These are phyloP conservation scores for Ambrosiella beaveri DNA, from an alignment of 2,329 filamentous ascomycete species.

Conservation along the genomic window DNA sequence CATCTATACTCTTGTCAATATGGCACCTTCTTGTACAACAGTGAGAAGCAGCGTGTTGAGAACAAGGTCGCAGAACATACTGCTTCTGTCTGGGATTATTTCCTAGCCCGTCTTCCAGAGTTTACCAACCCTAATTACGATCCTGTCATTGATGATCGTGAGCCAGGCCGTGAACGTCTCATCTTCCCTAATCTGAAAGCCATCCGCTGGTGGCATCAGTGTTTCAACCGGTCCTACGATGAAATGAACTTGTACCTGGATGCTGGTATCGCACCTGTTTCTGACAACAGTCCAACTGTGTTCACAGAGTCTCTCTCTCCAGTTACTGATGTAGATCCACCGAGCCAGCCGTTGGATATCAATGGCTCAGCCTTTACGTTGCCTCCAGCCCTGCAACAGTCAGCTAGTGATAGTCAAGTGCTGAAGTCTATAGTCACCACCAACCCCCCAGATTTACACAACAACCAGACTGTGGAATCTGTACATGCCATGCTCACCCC, in stretches of 20 bases:
- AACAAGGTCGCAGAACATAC: slow-evolving; percentile 52
- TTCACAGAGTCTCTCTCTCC: background rate
- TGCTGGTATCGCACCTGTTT: slow-evolving; percentile 16
- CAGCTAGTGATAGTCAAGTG: slow-evolving; percentile 16
- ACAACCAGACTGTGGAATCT: slow-evolving; percentile 28
- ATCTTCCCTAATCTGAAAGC: slow-evolving; percentile 63
- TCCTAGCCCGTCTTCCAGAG: slow-evolving; percentile 60
- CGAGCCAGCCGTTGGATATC: background rate
- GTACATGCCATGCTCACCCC: slow-evolving; percentile 35
- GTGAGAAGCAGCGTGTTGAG: slow-evolving; percentile 70
- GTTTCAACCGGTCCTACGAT: slow-evolving; percentile 69
- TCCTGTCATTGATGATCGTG: slow-evolving; percentile 54
- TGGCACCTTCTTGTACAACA: slow-evolving; percentile 91
- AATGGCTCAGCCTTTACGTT: slow-evolving; percentile 12
- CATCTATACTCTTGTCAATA: slow-evolving; percentile 95
- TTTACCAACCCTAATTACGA: slow-evolving; percentile 76
- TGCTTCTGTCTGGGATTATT: slow-evolving; percentile 89
- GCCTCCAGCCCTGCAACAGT: slow-evolving; percentile 16
- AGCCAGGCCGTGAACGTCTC: slow-evolving; percentile 64
- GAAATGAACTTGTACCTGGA: slow-evolving; percentile 74
- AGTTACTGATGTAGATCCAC: background rate
- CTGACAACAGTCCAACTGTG: background rate
- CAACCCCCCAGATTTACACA: background rate
- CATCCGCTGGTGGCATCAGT: slow-evolving; percentile 84
- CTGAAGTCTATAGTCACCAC: background rate